Evolutionary conservation across 2,329 filamentous ascomycete species (phyloP).

Genomic region (Aspergillus glaucus): DNA sequence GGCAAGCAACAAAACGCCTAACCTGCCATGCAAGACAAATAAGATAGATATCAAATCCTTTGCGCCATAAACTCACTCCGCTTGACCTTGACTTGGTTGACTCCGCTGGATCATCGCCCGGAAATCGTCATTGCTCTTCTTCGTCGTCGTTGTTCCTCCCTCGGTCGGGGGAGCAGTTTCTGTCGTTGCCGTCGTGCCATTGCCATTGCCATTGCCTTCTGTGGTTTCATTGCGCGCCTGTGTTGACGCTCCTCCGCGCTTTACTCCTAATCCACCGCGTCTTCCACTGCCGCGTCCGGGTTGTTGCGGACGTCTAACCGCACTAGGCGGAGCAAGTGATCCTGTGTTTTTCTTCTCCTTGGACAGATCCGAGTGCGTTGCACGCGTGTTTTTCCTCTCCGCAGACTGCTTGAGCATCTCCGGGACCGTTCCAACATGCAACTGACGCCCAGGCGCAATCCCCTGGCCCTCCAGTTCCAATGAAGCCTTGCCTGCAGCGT

Average conservation of each 20-base stretch:
- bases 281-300: conserved; percentile 37
- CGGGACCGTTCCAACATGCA: conserved; percentile 45
- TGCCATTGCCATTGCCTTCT: conserved; percentile 14
- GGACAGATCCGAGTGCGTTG: conserved; percentile 34
- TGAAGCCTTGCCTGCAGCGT: conserved; percentile 59
- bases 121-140: conserved; percentile 55
- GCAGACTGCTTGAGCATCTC: conserved; percentile 43
- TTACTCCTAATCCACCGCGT: conserved; percentile 46
- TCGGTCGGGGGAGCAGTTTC: not conserved
- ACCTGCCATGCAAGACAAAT: conserved; percentile 18
- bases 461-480: conserved; percentile 43
- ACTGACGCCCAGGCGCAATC: conserved; percentile 37
- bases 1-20: conserved; percentile 16
- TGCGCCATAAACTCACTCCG: conserved; percentile 20
- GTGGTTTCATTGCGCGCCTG: conserved; percentile 3
- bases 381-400: conserved; percentile 36
- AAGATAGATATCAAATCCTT: conserved; percentile 12
- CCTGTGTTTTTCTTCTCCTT: conserved; percentile 25
- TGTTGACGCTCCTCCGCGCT: conserved; percentile 30
- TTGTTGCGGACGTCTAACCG: conserved; percentile 42
- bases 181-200: conserved; percentile 16
- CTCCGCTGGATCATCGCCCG: conserved; percentile 47
- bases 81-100: conserved; percentile 29
- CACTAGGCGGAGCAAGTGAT: conserved; percentile 26
- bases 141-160: conserved; percentile 13